Conservation (phyloP, 495 filamentous ascomycete genomes). For the Penicillium mononematosum region DNA sequence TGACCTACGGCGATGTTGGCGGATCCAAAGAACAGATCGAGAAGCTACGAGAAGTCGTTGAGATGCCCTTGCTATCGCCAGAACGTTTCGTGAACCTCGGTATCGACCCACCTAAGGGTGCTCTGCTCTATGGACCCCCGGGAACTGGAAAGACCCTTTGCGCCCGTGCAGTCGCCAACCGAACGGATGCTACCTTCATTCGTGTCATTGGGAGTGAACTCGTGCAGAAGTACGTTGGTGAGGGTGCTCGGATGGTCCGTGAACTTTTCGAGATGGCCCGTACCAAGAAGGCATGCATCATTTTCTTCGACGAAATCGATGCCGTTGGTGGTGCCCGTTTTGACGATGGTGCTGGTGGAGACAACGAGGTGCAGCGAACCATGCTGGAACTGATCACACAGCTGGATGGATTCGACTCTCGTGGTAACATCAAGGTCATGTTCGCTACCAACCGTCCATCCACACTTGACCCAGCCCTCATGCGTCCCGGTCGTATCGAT, state of each 20-base stretch:
- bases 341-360: conserved; percentile 94
- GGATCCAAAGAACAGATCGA: conserved; percentile 99
- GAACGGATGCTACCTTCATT: conserved; percentile 98
- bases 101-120: conserved; percentile 98
- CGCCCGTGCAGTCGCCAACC: conserved; percentile 92
- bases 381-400: conserved; percentile 99
- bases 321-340: conserved; percentile 98
- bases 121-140: conserved; percentile 92
- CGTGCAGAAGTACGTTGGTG: conserved; percentile 98
- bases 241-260: conserved; percentile 96
- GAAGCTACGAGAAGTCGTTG: conserved; percentile 96
- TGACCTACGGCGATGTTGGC: conserved; percentile 97
- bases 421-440: conserved; percentile 99
- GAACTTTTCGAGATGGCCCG: conserved; percentile 99
- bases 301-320: conserved; percentile 99
- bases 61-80: conserved; percentile 94
- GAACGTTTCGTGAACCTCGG: conserved; percentile 96
- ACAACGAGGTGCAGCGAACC: conserved; percentile 98
- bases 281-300: conserved; percentile 99
- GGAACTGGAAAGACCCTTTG: conserved; percentile 98
- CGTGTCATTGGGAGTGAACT: conserved; percentile 95
- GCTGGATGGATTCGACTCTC: conserved; percentile 93
- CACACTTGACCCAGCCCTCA: conserved; percentile 91
- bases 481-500: conserved; percentile 97
- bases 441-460: conserved; percentile 98